Base-by-base conservation (phyloP, 768 basidiomycete genomes). In the Candolleomyces efflorescens region DNA sequence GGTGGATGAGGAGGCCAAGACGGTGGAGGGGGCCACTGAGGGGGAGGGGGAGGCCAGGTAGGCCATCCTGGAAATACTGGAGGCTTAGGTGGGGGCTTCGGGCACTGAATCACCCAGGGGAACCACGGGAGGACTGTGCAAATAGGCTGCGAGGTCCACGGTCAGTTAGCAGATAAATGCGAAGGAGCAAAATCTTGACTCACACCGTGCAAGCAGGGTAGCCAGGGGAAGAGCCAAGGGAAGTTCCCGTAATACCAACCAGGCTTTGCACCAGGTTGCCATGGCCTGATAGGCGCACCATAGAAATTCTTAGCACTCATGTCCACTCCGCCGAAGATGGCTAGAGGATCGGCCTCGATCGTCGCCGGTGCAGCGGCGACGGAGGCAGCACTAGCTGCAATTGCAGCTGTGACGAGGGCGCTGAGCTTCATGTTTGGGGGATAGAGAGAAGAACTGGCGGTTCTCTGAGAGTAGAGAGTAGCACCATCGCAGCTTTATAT, bases 181-280 rank as follows among this genome's bases (percentile, higher is more conserved):
- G n/a, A n/a, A 54, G 71, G 46, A 73, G 74, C 53, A 17, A 50
- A 51, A 9, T 17, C 9, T 47, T 27, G n/a, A 65, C 70, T 51
- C 50, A 74, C 73, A 39, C 73, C 73, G 32, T 60, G 52, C 41
- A 75, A 69, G 63, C 71, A 72, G 22, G 69, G 55, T 38, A 73
- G 58, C 10, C 66, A 62, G 7, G 65, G 67, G 60, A 65, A 71
- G 15, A 64, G 62, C 20, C 65, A 41, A 0, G 71, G 68, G 50
- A 66, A 63, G 39, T 64, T 55, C 1, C 78, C 78, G 36, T 69
- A 75, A 65, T 77, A 78, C 78, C 78, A 79, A 43, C 78, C 78
- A 46, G 78, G 77, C 24, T 70, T 54, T 36, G 66, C 45, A 3
- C 63, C 67, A 39, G 60, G 38, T 11, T 64, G 55, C 77, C 76